Evolutionary conservation across 2,329 filamentous ascomycete genomes (phyloP).

Genomic region (Zalaria sp.): DNA sequence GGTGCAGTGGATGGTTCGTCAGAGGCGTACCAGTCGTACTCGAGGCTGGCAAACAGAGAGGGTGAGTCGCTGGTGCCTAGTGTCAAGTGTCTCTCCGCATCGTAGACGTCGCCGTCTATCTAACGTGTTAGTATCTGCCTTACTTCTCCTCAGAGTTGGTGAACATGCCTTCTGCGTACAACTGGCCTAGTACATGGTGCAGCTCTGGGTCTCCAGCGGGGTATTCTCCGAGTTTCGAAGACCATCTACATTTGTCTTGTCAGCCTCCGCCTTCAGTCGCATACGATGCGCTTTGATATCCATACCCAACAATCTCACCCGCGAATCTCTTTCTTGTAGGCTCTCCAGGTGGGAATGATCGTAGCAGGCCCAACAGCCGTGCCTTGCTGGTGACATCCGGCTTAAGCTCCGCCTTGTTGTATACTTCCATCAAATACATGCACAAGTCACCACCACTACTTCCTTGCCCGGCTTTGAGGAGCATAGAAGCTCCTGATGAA

Average conservation of each 20-base stretch:
- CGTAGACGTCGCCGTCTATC: conserved; percentile 71
- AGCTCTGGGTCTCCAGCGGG: conserved; percentile 88
- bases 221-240: conserved; percentile 68
- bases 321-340: conserved; percentile 90
- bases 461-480: conserved; percentile 84
- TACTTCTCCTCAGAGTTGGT: not conserved
- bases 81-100: conserved; percentile 80
- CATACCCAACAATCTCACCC: conserved; percentile 63
- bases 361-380: conserved; percentile 61
- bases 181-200: conserved; percentile 75
- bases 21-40: conserved; percentile 87
- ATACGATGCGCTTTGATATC: not conserved
- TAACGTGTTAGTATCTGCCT: conserved; percentile 1
- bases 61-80: conserved; percentile 83
- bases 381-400: conserved; percentile 62
- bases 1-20: conserved; percentile 80
- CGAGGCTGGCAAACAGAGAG: conserved; percentile 63
- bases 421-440: conserved; percentile 78
- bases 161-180: conserved; percentile 62
- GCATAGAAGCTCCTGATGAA: conserved; percentile 65
- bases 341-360: conserved; percentile 69
- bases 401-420: conserved; percentile 70
- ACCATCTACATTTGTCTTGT: conserved; percentile 47
- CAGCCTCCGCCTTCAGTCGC: too few relatives aligned
- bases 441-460: conserved; percentile 85